Percentiles rank a stretch among this genome's conserved stretches.
Conservation (phyloP, 129 eudicot species). For the Kitagawia praeruptora region DNA sequence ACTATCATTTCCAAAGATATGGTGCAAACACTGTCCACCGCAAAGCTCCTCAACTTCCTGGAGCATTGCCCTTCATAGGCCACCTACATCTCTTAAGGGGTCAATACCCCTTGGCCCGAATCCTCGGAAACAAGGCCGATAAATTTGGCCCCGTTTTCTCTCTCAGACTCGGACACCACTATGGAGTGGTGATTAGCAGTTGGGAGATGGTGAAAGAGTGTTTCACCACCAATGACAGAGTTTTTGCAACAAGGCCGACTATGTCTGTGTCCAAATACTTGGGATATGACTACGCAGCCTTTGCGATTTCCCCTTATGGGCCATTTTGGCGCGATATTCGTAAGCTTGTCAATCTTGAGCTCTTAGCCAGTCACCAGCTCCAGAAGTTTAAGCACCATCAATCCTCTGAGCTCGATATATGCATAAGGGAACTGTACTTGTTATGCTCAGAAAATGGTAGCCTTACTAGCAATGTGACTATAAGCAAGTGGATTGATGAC, state of each 20-base stretch:
- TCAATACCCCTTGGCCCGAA: conserved; percentile 38
- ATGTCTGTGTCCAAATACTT: conserved; percentile 43
- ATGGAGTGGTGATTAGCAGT: conserved; percentile 45
- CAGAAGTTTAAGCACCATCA: conserved; percentile 37
- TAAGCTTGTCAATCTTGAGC: conserved; percentile 44
- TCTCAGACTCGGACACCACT: conserved; percentile 42
- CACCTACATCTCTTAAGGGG: conserved; percentile 44
- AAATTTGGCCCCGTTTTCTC: conserved; percentile 43
- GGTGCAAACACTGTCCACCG: background rate
- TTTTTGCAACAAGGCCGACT: conserved; percentile 42
- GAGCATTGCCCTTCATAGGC: conserved; percentile 54
- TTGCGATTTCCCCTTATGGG: conserved; percentile 53
- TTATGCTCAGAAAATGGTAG: conserved; percentile 9
- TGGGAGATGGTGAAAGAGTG: conserved; percentile 44
- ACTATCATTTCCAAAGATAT: background rate
- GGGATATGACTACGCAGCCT: conserved; percentile 34
- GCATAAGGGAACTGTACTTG: conserved; percentile 19
- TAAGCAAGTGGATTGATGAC: conserved; percentile 37
- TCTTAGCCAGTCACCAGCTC: conserved; percentile 35
- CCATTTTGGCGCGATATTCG: conserved; percentile 53
- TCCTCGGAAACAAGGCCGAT: conserved; percentile 41
- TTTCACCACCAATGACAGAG: conserved; percentile 46
- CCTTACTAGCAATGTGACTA: conserved; percentile 6
- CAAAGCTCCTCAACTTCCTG: conserved; percentile 44
- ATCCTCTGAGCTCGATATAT: conserved; percentile 26